These are phyloP conservation scores for Haematococcus sp. DNA, from an alignment of 139 green algal genomes.

Conservation along the genomic window DNA sequence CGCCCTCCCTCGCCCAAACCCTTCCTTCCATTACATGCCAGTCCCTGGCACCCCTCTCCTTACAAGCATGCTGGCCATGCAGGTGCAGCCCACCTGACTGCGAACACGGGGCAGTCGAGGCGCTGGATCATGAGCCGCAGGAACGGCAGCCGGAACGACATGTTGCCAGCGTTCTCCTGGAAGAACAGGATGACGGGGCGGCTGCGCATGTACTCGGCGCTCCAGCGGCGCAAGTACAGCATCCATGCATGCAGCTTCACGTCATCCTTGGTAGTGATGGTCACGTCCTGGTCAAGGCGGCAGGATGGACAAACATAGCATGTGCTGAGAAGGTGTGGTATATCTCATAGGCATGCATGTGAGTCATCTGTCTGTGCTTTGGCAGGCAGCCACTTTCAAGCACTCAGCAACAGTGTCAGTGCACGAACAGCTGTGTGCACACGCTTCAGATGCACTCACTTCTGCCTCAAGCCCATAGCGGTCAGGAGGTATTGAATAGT, in stretches of 20 bases:
- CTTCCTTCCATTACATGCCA: too few species aligned
- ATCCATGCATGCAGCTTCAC: slow-evolving; percentile 79
- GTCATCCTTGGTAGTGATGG: slow-evolving; percentile 57
- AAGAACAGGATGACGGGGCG: slow-evolving; percentile 79
- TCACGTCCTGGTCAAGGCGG: slow-evolving; percentile 70
- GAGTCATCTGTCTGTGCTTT: background rate
- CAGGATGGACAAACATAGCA: background rate
- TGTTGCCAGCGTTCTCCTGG: slow-evolving; percentile 90
- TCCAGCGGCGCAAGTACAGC: slow-evolving; percentile 51
- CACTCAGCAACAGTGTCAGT: too few species aligned
- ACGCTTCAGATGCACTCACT: slow-evolving; percentile 17
- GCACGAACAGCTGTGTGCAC: background rate
- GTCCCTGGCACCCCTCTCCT: too few species aligned
- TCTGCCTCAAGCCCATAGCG: slow-evolving; percentile 61
- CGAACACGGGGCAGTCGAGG: slow-evolving; percentile 61
- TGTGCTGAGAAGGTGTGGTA: too few species aligned
- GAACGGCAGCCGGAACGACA: slow-evolving; percentile 80
- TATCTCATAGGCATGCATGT: too few species aligned
- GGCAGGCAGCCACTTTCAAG: too few species aligned
- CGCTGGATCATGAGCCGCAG: slow-evolving; percentile 51
- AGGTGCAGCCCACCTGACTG: slow-evolving; percentile 35
- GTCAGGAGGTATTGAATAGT: slow-evolving; percentile 51
- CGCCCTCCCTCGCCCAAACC: too few species aligned
- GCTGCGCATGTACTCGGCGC: slow-evolving; percentile 13
- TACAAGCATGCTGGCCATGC: background rate